These are phyloP conservation scores for Paralagenidium karlingii DNA, from an alignment of 352 stramenopile species.

Conservation along the genomic window DNA sequence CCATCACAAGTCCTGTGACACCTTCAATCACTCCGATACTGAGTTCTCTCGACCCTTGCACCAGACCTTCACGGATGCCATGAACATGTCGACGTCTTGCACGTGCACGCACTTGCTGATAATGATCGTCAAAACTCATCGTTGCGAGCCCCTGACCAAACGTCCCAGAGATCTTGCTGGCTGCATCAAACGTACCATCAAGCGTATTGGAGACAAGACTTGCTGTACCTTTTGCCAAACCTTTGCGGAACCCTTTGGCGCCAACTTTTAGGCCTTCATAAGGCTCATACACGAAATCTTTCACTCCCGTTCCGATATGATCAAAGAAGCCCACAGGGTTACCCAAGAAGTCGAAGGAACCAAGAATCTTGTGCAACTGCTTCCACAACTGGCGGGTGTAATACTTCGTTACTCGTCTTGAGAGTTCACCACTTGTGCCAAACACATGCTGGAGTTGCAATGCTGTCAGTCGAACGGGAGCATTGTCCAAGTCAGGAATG, in stretches of 20 bases:
- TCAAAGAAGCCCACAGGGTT: constrained; percentile 85
- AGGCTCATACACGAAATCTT: constrained; percentile 95
- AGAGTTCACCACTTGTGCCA: constrained; percentile 75
- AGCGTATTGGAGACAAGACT: constrained; percentile 81
- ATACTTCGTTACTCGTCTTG: constrained; percentile 78
- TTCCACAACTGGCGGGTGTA: constrained; percentile 84
- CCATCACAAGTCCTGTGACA: constrained; percentile 66
- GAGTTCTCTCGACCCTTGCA: constrained; percentile 77
- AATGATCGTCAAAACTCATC: constrained; percentile 78
- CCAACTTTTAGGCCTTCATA: constrained; percentile 86
- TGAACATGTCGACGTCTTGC: constrained; percentile 66
- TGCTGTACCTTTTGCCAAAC: constrained; percentile 74
- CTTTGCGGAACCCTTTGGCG: constrained; percentile 77
- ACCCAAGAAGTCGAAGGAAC: constrained; percentile 81
- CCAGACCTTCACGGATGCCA: constrained; percentile 60
- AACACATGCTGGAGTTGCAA: constrained; percentile 85
- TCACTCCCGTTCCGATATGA: constrained; percentile 91
- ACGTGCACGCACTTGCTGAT: constrained; percentile 73
- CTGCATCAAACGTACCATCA: constrained; percentile 78
- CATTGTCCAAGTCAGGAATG: constrained; percentile 81
- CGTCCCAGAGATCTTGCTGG: constrained; percentile 80
- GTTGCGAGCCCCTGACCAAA: constrained; percentile 81
- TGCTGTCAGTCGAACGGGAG: constrained; percentile 70
- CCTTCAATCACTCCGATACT: constrained; percentile 78
- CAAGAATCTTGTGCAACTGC: constrained; percentile 81